Base-by-base conservation (phyloP, 768 basidiomycete species). In the Rossbeevera mucosa region DNA sequence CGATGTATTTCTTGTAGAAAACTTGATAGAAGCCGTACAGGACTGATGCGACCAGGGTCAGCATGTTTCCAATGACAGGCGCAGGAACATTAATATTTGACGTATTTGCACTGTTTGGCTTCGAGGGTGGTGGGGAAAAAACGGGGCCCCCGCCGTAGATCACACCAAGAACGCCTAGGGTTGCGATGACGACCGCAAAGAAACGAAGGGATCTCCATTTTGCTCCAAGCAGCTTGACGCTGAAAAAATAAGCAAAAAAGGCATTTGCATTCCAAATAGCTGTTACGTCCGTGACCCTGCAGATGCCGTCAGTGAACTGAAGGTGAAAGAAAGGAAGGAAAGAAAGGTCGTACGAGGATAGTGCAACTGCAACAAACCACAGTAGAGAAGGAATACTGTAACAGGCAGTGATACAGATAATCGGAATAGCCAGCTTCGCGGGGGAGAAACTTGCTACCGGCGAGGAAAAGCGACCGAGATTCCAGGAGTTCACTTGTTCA, bases 221-320 rank as follows among this genome's bases (percentile, higher is more conserved):
- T 22, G 81, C 71, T 20, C 77, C 72, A 54, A 85, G 83, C 3
- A 92, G 60, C 59, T 80, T 80, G 54, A 94, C 82, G n/a, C 85
- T 80, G 65, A 97, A 80, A 24, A 92, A 65, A 64, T 97, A 98
- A 5, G 90, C 88, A 68, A 92, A 94, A 73, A 97, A 94, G 1
- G 90, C 86, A 61, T 88, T 90, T 7, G 88, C 85, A 64, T 95
- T 94, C 83, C 89, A 92, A 24, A 93, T 81, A 18, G 83, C 82
- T 73, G 91, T 94, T 24, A 94, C 82, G 69, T 94, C 91, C 58
- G 84, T 86, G 24, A 92, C 75, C 21, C 92, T 91, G 55, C 24
- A 51, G 47, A 45, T 28, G 28, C 28, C 36, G 22, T 59, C 51
- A 54, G 57, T 16, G 30, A 53, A 33, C 24, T 43, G 12, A 24